phyloP scores from a whole-genome alignment of 306 rosid genomes.

The Echinosophora koreensis region DNA sequence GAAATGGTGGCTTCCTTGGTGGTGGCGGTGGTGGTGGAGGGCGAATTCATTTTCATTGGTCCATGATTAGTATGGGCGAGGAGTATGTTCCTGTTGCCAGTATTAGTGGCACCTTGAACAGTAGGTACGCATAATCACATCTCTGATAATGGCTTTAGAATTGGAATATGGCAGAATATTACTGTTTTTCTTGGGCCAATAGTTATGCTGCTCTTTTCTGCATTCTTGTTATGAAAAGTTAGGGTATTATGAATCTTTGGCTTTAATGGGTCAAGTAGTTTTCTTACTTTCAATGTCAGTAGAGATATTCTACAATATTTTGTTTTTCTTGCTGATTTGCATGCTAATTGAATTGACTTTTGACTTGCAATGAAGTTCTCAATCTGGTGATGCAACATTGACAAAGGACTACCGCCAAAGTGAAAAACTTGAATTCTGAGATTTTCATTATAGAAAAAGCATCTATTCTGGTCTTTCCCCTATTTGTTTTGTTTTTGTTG shows the following conservation, averaged over 20 bases:
- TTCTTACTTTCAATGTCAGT: neutral
- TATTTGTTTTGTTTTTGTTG: neutral
- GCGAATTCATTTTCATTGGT: constrained; percentile 98
- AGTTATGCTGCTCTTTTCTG: neutral
- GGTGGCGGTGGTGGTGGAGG: constrained; percentile 99
- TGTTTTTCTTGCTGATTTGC: neutral
- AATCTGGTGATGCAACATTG: constrained; percentile 19
- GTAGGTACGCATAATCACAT: constrained; percentile 61
- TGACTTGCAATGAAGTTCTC: neutral
- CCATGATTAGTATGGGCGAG: constrained; percentile 75
- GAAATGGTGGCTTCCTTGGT: constrained; percentile 87
- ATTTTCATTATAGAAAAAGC: neutral
- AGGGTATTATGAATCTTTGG: neutral
- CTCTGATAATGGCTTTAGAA: constrained; percentile 17
- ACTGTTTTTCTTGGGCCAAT: constrained; percentile 35
- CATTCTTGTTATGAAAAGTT: constrained; percentile 7
- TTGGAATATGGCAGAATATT: constrained; percentile 10
- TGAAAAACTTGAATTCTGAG: neutral
- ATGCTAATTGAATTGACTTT: neutral
- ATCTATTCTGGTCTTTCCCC: neutral
- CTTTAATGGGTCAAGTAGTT: neutral
- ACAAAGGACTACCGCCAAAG: neutral
- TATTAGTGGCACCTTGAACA: constrained; percentile 75
- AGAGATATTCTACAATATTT: neutral
- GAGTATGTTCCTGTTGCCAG: constrained; percentile 91